Conservation (phyloP, 2,329 filamentous ascomycete genomes). For the Microcyclosporella mali region DNA sequence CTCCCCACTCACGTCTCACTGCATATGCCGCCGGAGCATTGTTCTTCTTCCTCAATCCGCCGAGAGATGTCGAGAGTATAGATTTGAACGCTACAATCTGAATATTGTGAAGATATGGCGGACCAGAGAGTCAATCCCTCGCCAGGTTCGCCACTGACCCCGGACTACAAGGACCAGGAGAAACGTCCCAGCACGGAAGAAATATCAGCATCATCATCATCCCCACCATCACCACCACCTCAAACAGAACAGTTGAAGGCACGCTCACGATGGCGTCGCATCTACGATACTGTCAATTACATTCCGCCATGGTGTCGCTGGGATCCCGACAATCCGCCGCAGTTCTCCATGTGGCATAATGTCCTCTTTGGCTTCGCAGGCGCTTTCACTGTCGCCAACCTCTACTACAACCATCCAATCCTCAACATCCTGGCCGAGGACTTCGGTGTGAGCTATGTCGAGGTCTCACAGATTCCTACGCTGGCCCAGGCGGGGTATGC, state of each 20-base stretch:
- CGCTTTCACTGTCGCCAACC: constrained; percentile 68
- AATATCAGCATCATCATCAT: neutral
- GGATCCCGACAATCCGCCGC: constrained; percentile 58
- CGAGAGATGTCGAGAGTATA: no score
- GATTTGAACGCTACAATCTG: no score
- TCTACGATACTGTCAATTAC: constrained; percentile 44
- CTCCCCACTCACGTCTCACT: no score
- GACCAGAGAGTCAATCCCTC: no score
- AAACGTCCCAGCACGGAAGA: neutral
- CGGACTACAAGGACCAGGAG: neutral
- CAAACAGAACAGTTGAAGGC: neutral
- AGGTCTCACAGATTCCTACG: constrained; percentile 63
- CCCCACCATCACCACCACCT: neutral
- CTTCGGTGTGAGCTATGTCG: constrained; percentile 64
- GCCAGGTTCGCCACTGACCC: no score
- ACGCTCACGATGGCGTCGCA: constrained; percentile 20
- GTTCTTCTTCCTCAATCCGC: no score
- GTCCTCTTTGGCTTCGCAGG: constrained; percentile 62
- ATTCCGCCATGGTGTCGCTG: constrained; percentile 63
- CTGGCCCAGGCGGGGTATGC: constrained; percentile 76
- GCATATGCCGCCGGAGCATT: no score
- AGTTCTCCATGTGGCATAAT: constrained; percentile 63
- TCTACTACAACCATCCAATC: constrained; percentile 78
- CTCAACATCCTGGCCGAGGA: constrained; percentile 67
- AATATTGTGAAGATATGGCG: no score